phyloP scores from a whole-genome alignment of 2,329 filamentous ascomycete species.

The Pleoardoris graminearum region DNA sequence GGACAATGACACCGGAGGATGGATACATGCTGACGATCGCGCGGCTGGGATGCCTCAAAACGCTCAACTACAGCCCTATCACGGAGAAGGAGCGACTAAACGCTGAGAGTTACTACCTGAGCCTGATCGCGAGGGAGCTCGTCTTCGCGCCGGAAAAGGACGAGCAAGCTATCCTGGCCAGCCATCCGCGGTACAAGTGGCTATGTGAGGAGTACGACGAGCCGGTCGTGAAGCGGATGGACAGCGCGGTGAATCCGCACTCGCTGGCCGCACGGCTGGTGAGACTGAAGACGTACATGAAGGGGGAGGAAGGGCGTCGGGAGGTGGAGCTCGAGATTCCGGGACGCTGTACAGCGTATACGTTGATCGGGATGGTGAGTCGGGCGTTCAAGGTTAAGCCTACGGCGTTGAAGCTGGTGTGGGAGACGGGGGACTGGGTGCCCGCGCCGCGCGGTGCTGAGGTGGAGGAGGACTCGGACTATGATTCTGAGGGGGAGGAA shows the following conservation, averaged over 20 bases:
- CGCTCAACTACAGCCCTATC: conserved; percentile 73
- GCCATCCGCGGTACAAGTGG: conserved; percentile 72
- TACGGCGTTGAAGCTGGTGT: conserved; percentile 68
- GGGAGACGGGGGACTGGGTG: conserved; percentile 92
- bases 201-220: conserved; percentile 77
- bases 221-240: conserved; percentile 61
- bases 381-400: conserved; percentile 69
- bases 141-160: conserved; percentile 61
- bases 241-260: conserved; percentile 65
- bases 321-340: conserved; percentile 61
- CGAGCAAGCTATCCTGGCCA: conserved; percentile 57
- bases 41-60: conserved; percentile 68
- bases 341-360: conserved; percentile 77
- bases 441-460: conserved; percentile 65
- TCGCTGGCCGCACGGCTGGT: conserved; percentile 81
- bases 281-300: conserved; percentile 57
- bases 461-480: conserved; percentile 58
- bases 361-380: conserved; percentile 76
- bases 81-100: conserved; percentile 76
- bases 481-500: conserved; percentile 48
- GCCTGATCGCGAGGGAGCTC: conserved; percentile 77
- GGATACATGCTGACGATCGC: conserved; percentile 87
- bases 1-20: conserved; percentile 66
- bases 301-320: conserved; percentile 1
- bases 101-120: conserved; percentile 92